Percentiles rank a stretch among this genome's conserved stretches.
Evolutionary conservation across 768 basidiomycete species (phyloP).

Genomic region (Tricholoma terreum): DNA sequence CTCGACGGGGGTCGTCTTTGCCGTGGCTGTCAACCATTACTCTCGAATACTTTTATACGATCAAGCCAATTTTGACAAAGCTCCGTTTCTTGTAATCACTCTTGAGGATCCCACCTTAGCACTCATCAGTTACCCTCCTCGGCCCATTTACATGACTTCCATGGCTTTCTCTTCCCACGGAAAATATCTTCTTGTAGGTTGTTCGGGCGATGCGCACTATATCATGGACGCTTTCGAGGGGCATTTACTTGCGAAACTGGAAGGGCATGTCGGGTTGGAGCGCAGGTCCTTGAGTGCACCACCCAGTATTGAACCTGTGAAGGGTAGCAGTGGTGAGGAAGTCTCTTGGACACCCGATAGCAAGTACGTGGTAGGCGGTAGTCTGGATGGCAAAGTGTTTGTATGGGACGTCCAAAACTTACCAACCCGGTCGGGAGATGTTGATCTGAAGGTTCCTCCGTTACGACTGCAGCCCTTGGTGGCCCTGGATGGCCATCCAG

Average conservation of each 20-base stretch:
- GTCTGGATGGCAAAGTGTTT: constrained; percentile 77
- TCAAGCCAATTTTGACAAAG: constrained; percentile 83
- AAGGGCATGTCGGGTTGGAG: constrained; percentile 83
- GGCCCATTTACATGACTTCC: constrained; percentile 88
- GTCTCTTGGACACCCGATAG: constrained; percentile 94
- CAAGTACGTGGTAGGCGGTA: constrained; percentile 84
- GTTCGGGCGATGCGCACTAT: constrained; percentile 91
- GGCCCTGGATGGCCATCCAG: constrained; percentile 74
- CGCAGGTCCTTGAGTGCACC: constrained; percentile 50
- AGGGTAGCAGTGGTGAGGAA: constrained; percentile 90
- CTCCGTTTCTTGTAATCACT: constrained; percentile 81
- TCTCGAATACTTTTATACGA: constrained; percentile 85
- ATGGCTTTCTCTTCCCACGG: constrained; percentile 88
- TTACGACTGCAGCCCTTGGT: constrained; percentile 39
- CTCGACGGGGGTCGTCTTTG: constrained; percentile 77
- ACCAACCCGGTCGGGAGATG: constrained; percentile 45
- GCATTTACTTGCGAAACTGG: constrained; percentile 76
- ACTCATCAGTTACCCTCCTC: constrained; percentile 79
- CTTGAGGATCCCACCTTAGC: constrained; percentile 79
- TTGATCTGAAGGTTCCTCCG: constrained; percentile 55
- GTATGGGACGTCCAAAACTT: constrained; percentile 84
- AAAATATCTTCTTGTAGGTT: constrained; percentile 87
- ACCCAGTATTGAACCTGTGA: constrained; percentile 61
- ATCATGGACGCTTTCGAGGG: constrained; percentile 91
- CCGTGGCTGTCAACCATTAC: constrained; percentile 80